phyloP scores from a whole-genome alignment of 2,329 filamentous ascomycete genomes.

The Fusarium buxicola region DNA sequence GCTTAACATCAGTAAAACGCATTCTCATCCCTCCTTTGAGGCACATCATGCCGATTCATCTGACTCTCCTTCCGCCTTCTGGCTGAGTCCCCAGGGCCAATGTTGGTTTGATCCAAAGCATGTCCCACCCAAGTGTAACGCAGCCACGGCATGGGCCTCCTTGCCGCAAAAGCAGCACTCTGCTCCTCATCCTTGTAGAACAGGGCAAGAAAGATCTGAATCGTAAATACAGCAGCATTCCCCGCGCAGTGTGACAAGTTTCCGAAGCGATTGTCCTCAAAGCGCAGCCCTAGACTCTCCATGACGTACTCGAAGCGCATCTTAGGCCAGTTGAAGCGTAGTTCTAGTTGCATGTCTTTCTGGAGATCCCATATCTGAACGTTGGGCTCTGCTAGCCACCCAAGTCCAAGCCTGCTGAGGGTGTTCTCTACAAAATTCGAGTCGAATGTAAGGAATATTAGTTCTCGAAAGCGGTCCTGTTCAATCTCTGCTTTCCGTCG shows the following conservation, averaged over 20 bases:
- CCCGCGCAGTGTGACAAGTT: constrained; percentile 24
- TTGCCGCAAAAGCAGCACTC: constrained; percentile 8
- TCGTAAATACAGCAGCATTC: constrained; percentile 27
- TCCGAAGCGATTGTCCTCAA: constrained; percentile 32
- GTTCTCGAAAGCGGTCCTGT: neutral
- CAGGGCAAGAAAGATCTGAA: constrained; percentile 19
- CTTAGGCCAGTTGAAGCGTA: constrained; percentile 10
- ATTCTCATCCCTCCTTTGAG: constrained; percentile 16
- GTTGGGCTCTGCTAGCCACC: constrained; percentile 3
- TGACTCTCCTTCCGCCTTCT: constrained; percentile 12
- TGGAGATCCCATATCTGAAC: constrained; percentile 26
- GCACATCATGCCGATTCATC: constrained; percentile 25
- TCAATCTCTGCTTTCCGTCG: constrained; percentile 10
- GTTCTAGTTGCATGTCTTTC: constrained; percentile 10
- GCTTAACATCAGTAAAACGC: constrained; percentile 7
- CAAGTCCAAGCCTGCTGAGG: constrained; percentile 8
- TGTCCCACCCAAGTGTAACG: constrained; percentile 37
- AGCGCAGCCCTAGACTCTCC: constrained; percentile 29
- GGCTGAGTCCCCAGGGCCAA: constrained; percentile 16
- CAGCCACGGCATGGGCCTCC: constrained; percentile 24
- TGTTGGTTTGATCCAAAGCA: constrained; percentile 32
- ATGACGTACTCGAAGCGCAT: constrained; percentile 25
- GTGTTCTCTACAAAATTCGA: neutral
- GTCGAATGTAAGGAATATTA: constrained; percentile 28
- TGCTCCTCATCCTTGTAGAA: constrained; percentile 26